Evolutionary conservation across 2,329 filamentous ascomycete species (phyloP).

Genomic region (Fusarium sp.): DNA sequence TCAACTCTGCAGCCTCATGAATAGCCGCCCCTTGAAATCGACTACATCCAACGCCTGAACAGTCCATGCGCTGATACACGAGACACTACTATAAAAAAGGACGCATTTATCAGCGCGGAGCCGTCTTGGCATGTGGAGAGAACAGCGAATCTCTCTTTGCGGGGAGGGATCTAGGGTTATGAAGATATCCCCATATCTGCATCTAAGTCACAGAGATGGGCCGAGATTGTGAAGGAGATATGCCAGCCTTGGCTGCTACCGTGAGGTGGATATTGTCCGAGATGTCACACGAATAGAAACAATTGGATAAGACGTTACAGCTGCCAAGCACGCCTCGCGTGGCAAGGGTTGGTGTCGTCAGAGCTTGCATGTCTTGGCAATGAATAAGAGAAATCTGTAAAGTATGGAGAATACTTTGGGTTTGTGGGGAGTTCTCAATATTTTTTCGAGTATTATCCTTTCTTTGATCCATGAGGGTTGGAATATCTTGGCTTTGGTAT

Average conservation of each 20-base stretch:
- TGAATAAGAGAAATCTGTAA: slow-evolving; percentile 3
- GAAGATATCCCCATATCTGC: not conserved
- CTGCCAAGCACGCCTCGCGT: slow-evolving; percentile 18
- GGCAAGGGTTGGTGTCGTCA: slow-evolving; percentile 4
- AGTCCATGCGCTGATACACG: not conserved
- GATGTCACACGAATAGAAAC: not conserved
- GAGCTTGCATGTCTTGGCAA: slow-evolving; percentile 20
- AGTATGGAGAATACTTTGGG: slow-evolving; percentile 2
- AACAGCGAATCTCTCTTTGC: not conserved
- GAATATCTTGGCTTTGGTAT: slow-evolving; percentile 25
- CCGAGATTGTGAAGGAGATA: not conserved
- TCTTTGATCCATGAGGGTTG: slow-evolving; percentile 2
- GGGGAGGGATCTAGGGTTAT: not conserved
- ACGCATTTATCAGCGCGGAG: not conserved
- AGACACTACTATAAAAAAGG: not conserved
- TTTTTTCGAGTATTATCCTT: not conserved
- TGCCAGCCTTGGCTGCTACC: not conserved
- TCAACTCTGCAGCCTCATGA: not conserved
- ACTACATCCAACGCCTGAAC: not conserved
- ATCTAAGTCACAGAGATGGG: slow-evolving; percentile 4
- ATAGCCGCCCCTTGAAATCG: slow-evolving; percentile 13
- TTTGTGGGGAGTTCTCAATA: not conserved
- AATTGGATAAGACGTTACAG: not conserved
- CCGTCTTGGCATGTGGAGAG: slow-evolving; percentile 24
- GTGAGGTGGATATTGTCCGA: not conserved